phyloP scores from a whole-genome alignment of 2,329 filamentous ascomycete species.

The Scedosporium boydii region DNA sequence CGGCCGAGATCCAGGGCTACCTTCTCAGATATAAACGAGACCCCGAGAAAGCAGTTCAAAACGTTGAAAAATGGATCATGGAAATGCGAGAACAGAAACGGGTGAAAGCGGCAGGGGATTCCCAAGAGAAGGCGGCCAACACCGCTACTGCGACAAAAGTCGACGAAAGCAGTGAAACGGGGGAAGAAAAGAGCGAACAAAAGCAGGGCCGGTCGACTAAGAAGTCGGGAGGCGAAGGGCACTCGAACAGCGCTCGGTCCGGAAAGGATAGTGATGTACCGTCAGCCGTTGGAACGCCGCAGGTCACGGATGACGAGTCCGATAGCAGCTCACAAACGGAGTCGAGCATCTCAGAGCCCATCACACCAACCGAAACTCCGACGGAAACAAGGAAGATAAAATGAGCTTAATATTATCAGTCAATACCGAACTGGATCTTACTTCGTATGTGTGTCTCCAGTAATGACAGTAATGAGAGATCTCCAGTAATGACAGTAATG shows the following conservation, averaged over 20 bases:
- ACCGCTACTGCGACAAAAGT: not conserved
- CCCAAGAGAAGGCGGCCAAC: conserved; percentile 15
- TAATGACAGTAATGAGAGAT: too few relatives aligned
- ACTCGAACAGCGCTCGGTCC: not conserved
- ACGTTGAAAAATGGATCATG: conserved; percentile 37
- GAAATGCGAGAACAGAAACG: conserved; percentile 32
- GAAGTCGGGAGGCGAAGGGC: not conserved
- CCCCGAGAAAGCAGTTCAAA: conserved; percentile 36
- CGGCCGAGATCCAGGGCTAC: conserved; percentile 51
- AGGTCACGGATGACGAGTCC: conserved; percentile 13
- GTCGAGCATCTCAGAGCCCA: not conserved
- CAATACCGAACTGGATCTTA: too few relatives aligned
- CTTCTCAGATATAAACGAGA: conserved; percentile 46
- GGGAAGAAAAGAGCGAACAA: too few relatives aligned
- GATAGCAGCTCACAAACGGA: not conserved
- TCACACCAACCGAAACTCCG: not conserved
- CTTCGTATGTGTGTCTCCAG: too few relatives aligned
- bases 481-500: too few relatives aligned
- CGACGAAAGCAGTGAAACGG: too few relatives aligned
- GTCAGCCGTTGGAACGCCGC: conserved; percentile 8
- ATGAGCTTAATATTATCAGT: too few relatives aligned
- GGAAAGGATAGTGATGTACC: not conserved
- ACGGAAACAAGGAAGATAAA: too few relatives aligned
- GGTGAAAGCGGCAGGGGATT: conserved; percentile 18
- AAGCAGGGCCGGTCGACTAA: too few relatives aligned